These are phyloP conservation scores for Rhodotorula toruloides DNA, from an alignment of 768 basidiomycete genomes.

Conservation along the genomic window DNA sequence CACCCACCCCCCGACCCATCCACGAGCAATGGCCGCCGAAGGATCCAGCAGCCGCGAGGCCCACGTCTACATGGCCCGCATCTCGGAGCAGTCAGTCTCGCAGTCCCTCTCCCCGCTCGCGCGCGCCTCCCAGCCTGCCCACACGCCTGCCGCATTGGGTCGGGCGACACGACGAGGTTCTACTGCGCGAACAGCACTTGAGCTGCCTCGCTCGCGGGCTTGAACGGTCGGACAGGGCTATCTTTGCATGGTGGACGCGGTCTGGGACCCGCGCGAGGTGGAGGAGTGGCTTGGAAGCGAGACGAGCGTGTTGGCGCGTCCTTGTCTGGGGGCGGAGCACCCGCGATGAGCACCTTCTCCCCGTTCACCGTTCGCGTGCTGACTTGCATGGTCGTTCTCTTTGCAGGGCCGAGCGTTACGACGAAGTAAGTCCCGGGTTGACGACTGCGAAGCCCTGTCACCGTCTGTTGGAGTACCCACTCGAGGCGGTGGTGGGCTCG, in stretches of 20 bases:
- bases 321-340: too few species aligned
- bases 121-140: not conserved
- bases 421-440: slow-evolving; percentile 25
- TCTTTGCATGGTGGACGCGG: too few species aligned
- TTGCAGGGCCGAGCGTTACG: slow-evolving; percentile 32
- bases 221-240: too few species aligned
- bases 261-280: too few species aligned
- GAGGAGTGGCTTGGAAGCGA: too few species aligned
- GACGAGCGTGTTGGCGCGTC: too few species aligned
- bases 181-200: too few species aligned
- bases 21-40: slow-evolving; percentile 18
- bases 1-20: not conserved
- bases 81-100: slow-evolving; percentile 32
- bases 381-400: not conserved
- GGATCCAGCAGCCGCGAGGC: slow-evolving; percentile 15
- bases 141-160: not conserved
- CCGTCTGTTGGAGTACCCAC: not conserved
- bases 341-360: too few species aligned
- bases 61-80: slow-evolving; percentile 39
- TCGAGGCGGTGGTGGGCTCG: not conserved
- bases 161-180: not conserved
- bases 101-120: not conserved
- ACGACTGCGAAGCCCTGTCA: not conserved
- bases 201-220: not conserved
- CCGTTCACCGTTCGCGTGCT: not conserved